Percentiles rank a stretch among this genome's conserved stretches.
Evolutionary conservation across 2,329 filamentous ascomycete species (phyloP).

Genomic region (Microascus cirrosus): DNA sequence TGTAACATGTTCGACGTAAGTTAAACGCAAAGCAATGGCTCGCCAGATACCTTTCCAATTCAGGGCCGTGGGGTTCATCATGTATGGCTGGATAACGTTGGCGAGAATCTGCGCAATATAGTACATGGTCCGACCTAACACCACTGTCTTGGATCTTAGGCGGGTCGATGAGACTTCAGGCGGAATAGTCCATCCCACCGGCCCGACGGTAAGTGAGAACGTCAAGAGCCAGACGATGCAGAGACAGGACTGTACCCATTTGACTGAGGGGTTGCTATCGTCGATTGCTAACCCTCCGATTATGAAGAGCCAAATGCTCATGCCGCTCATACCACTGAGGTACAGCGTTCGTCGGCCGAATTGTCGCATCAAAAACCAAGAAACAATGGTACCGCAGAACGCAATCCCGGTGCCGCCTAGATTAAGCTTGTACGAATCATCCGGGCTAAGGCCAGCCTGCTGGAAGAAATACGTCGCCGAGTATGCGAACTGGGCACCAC

Average conservation of each 20-base stretch:
- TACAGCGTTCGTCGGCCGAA: constrained; percentile 33
- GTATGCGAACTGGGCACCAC: constrained; percentile 47
- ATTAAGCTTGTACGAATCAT: constrained; percentile 19
- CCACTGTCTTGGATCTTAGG: constrained; percentile 84
- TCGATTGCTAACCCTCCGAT: constrained; percentile 29
- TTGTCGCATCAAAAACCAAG: constrained; percentile 28
- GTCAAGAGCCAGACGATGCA: not conserved
- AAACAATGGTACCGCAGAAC: constrained; percentile 28
- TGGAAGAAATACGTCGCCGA: constrained; percentile 26
- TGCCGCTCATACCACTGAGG: constrained; percentile 26
- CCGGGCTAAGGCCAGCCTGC: constrained; percentile 18
- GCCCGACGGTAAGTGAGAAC: not conserved
- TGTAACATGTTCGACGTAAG: not conserved
- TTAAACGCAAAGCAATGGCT: not conserved
- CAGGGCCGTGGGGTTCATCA: constrained; percentile 23
- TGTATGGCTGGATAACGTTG: constrained; percentile 17
- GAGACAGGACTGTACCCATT: not conserved
- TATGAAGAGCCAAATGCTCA: constrained; percentile 24
- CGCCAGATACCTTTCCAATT: constrained; percentile 18
- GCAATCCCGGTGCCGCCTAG: constrained; percentile 27
- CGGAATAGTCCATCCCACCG: constrained; percentile 81
- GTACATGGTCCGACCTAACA: constrained; percentile 70
- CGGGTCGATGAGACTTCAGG: constrained; percentile 73
- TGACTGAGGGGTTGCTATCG: constrained; percentile 10
- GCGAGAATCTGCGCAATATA: constrained; percentile 24